Evolutionary conservation across 2,329 filamentous ascomycete species (phyloP), one percentile per base, ranked within the genome.

Genomic region (Metarhizium robertsii): DNA sequence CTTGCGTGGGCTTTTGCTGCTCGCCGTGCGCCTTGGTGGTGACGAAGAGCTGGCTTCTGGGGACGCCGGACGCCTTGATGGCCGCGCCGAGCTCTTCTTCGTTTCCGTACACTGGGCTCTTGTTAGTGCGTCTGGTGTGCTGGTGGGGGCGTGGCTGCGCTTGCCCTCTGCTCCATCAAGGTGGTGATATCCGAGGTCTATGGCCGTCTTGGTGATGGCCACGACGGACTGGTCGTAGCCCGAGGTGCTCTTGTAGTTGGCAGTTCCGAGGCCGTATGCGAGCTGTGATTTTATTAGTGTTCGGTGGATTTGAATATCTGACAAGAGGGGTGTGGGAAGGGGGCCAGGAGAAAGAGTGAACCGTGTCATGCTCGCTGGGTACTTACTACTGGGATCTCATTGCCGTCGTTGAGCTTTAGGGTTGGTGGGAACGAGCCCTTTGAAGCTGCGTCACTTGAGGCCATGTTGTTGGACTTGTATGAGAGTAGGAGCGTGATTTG

Each of bases 331-430:
- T 34, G 32, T 34, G 6, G 32, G 32, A 34, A 34, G 32, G 5
- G 10, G 32, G 7, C 7, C 32, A 11, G 32, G 10, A 11, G 6
- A 11, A 34, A 34, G 32, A 8, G 32, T 11, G 32, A 34, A 11
- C 32, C 1, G 1, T 34, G 32, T 10, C 0, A 11, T 34, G 1
- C 32, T 34, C 7, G 7, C 7, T 34, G 32, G 32, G 16, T 20
- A 11, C 74, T 59, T 71, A 86, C 83, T 75, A 87, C 78, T 11
- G 88, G 88, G 53, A 92, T 88, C 56, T 82, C 79, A 58, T 82
- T 81, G 58, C 86, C 87, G 73, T 92, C 86, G 61, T 88, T 89
- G 55, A 92, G 76, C 72, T 86, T 88, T 54, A 90, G 69, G 54
- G 69, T 74, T 1, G 84, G 84, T 43, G 86, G 67, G 53, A 69